These are phyloP conservation scores for Zelonia costaricensis DNA, from an alignment of 208 protist species.

Conservation along the genomic window DNA sequence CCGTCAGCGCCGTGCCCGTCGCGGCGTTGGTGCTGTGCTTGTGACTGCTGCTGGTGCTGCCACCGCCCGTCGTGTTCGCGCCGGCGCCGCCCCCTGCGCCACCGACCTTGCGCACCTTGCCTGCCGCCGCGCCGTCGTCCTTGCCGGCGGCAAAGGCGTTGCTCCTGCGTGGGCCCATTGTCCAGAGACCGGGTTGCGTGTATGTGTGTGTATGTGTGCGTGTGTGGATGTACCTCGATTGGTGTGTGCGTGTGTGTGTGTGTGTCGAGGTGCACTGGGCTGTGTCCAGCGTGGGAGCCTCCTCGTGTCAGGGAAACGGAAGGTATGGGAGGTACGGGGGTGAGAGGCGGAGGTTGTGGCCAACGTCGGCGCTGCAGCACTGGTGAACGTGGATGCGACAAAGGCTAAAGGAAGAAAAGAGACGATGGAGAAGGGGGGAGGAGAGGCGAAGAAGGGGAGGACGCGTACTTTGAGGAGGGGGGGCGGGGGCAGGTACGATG, in stretches of 20 bases:
- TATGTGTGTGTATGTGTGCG: neutral
- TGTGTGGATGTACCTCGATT: neutral
- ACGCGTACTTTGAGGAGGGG: no score
- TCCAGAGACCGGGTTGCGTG: neutral
- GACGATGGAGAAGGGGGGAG: no score
- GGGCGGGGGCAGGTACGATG: no score
- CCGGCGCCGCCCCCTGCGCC: neutral
- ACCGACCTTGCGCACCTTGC: constrained; percentile 23
- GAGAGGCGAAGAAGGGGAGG: no score
- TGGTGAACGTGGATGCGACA: no score
- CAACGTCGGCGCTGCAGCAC: no score
- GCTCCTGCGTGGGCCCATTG: constrained; percentile 34
- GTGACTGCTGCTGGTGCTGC: constrained; percentile 1
- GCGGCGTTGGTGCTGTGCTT: neutral
- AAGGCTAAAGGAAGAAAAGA: no score
- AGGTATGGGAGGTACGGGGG: no score
- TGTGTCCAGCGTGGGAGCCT: no score
- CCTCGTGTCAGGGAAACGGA: no score
- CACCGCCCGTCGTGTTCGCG: neutral
- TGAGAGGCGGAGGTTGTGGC: no score
- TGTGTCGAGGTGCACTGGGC: no score
- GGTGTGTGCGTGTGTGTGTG: neutral
- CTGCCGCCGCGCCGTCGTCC: constrained; percentile 17
- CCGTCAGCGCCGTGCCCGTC: neutral
- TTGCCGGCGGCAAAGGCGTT: constrained; percentile 23